Conservation (phyloP, 2,329 filamentous ascomycete species). For the Biscogniauxia marginata region DNA sequence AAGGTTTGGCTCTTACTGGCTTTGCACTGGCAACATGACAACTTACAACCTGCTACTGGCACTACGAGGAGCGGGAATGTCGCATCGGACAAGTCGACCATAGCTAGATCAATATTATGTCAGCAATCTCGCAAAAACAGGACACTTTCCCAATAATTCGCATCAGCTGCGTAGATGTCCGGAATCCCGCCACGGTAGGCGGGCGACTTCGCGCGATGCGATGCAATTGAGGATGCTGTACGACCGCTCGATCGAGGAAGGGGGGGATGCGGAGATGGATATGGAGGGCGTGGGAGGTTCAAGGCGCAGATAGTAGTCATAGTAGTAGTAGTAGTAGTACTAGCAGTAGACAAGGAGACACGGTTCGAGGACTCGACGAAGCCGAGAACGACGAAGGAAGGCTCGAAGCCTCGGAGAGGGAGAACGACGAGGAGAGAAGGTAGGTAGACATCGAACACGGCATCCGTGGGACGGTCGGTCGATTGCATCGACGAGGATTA, state of each 20-base stretch:
- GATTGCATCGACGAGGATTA: conserved; percentile 50
- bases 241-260: conserved; percentile 48
- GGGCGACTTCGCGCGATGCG: conserved; percentile 36
- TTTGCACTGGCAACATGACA: background rate
- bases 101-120: conserved; percentile 63
- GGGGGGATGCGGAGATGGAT: conserved; percentile 35
- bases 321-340: background rate
- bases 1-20: conserved; percentile 9
- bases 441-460: conserved; percentile 42
- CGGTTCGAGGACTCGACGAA: conserved; percentile 41
- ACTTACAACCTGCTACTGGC: conserved; percentile 94
- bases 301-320: conserved; percentile 12
- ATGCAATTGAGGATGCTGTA: conserved; percentile 34
- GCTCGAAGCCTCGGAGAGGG: conserved; percentile 31
- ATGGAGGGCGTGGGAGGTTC: conserved; percentile 32
- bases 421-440: conserved; percentile 35
- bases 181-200: conserved; percentile 34
- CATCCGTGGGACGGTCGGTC: conserved; percentile 45
- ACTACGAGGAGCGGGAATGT: conserved; percentile 94
- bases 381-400: conserved; percentile 33
- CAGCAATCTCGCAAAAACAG: conserved; percentile 38
- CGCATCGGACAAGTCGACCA: conserved; percentile 94
- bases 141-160: conserved; percentile 32
- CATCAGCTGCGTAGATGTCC: conserved; percentile 32
- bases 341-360: conserved; percentile 29